Conservation (phyloP, 352 stramenopile species). For the Saprolegnia diclina region DNA sequence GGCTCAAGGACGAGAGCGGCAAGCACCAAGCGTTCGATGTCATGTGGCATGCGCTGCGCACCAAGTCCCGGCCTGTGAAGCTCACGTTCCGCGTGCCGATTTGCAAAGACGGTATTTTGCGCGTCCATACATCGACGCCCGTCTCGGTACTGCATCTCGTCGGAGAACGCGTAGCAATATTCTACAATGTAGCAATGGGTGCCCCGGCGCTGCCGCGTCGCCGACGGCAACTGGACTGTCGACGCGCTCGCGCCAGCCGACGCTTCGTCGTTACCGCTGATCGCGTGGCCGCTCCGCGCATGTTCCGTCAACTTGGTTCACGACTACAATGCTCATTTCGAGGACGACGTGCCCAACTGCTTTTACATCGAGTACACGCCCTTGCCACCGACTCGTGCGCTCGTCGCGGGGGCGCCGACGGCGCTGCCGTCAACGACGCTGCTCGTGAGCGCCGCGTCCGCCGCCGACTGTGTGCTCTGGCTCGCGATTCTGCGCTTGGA, state of each 20-base stretch:
- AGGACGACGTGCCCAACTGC: constrained; percentile 20
- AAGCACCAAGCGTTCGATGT: constrained; percentile 13
- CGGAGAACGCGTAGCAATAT: not conserved
- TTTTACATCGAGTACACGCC: constrained; percentile 2
- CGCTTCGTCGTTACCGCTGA: not conserved
- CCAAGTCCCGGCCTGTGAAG: constrained; percentile 10
- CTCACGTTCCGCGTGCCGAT: constrained; percentile 23
- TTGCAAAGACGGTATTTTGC: constrained; percentile 15
- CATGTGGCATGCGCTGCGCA: constrained; percentile 23
- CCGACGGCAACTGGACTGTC: not conserved
- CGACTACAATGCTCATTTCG: not conserved
- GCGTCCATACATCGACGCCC: constrained; percentile 7
- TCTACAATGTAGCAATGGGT: constrained; percentile 25
- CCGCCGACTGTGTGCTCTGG: constrained; percentile 24
- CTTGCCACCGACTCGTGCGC: not conserved
- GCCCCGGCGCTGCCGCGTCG: not conserved
- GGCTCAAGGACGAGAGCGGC: not conserved
- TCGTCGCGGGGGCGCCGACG: no score
- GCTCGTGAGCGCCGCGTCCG: constrained; percentile 5
- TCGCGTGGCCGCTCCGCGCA: constrained; percentile 1
- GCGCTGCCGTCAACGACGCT: no score
- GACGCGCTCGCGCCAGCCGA: not conserved
- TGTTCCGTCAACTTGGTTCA: constrained; percentile 7
- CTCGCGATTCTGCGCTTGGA: constrained; percentile 18
- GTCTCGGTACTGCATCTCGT: constrained; percentile 4